Evolutionary conservation across 2,329 filamentous ascomycete genomes (phyloP).

Genomic region (Phoma sp.): DNA sequence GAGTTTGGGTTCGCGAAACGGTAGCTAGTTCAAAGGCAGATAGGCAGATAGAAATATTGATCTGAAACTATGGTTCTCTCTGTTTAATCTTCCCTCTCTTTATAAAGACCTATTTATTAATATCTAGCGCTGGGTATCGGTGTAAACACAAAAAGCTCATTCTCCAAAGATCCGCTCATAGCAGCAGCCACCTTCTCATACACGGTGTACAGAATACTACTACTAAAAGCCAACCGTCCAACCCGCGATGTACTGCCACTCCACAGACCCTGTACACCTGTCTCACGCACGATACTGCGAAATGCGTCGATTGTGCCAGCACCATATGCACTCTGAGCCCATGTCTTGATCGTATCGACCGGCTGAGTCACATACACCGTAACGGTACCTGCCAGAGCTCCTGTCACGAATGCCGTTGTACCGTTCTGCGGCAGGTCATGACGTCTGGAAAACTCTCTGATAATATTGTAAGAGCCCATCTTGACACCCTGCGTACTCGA

Average conservation of each 20-base stretch:
- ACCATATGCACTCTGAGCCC: constrained; percentile 44
- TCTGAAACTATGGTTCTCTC: no score
- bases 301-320: constrained; percentile 35
- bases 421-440: constrained; percentile 32
- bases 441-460: constrained; percentile 47
- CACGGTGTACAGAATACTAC: constrained; percentile 43
- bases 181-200: constrained; percentile 39
- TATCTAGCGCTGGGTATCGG: neutral
- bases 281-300: constrained; percentile 28
- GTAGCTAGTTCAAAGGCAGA: no score
- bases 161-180: constrained; percentile 11
- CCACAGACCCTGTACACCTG: constrained; percentile 39
- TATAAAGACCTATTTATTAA: no score
- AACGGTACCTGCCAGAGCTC: constrained; percentile 38
- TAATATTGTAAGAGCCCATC: constrained; percentile 59
- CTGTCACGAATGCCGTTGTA: constrained; percentile 34
- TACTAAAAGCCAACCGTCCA: constrained; percentile 39
- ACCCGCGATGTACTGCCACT: constrained; percentile 41
- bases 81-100: no score
- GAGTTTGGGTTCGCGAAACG: no score
- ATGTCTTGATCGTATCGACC: constrained; percentile 54
- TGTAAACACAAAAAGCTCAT: constrained; percentile 6
- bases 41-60: no score
- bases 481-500: constrained; percentile 57
- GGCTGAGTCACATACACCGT: constrained; percentile 55